Base-by-base conservation (phyloP, 2,329 filamentous ascomycete genomes). In the Diaporthe sp. region DNA sequence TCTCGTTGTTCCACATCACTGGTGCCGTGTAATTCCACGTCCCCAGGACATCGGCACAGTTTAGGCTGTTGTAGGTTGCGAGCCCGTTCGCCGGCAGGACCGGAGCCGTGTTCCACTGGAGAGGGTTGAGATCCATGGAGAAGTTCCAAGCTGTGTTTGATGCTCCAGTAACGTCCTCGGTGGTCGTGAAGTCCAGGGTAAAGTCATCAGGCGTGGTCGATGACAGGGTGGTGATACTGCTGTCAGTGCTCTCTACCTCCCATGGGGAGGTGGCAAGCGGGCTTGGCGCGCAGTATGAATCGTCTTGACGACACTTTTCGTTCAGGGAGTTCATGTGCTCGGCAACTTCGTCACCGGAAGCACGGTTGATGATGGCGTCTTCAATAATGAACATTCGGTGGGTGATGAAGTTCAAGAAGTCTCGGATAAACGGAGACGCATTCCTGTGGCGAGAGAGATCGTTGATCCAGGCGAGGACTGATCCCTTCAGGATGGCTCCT, bases 351-450 rank as follows among this genome's bases (percentile, higher is more conserved):
- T 73, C 76, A 76, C 74, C 74, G 22, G 74, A 76, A 34, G 76
- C 76, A 72, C 76, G 76, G 12, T 57, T 70, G 42, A 72, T 10
- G 17, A 28, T 62, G 25, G 58, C 76, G 25, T 74, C 75, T 74
- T 77, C 76, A 34, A 77, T 75, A 42, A 77, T 72, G 53, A 77
- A 77, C 76, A 77, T 77, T 58, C 74, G 74, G 46, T 77, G 65
- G 7, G 76, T 72, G 46, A 77, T 77, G 59, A 76, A 77, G 51
- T 76, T 75, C 22, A 77, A 58, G n/a, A 77, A 77, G 55, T 77
- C 76, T 25, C 74, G 74, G 46, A 76, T 77, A 49, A 77, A 77
- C 4, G 70, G 74, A 12, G 74, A 76, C 25, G 76, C 74, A 31
- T 76, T 77, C 61, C 55, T 76, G 68, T 77, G 76, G 22, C 59